A percentile compares a stretch with the other conserved stretches of the same genome.
Evolutionary conservation across 1,284 basidiomycete species (phyloP).

Genomic region (Pascua guehoae): DNA sequence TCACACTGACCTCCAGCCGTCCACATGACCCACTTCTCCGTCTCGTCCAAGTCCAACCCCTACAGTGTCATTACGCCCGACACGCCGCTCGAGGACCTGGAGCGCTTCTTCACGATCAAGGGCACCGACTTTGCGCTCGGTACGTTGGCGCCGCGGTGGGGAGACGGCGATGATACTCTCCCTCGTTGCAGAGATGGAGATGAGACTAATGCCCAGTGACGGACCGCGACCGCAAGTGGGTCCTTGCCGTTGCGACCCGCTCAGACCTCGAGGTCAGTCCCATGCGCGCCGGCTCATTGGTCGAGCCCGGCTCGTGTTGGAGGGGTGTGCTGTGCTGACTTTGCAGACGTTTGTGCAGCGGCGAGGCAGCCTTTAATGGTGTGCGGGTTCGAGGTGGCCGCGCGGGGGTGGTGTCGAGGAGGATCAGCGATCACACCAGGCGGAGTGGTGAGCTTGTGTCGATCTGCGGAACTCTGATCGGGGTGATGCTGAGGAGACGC

Average conservation of each 20-base stretch:
- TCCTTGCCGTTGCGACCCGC: slow-evolving; percentile 73
- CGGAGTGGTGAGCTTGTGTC: no score
- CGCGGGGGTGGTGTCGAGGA: no score
- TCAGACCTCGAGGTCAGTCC: slow-evolving; percentile 66
- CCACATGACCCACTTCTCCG: slow-evolving; percentile 73
- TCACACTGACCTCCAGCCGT: slow-evolving; percentile 46
- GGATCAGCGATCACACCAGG: no score
- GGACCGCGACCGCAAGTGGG: slow-evolving; percentile 75
- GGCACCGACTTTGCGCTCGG: slow-evolving; percentile 67
- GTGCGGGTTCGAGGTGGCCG: neutral
- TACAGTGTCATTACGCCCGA: slow-evolving; percentile 78
- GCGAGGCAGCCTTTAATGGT: slow-evolving; percentile 15
- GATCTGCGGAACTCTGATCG: no score
- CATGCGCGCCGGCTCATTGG: no score
- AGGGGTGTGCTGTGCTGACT: neutral
- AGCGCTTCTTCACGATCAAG: slow-evolving; percentile 65
- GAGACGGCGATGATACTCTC: neutral
- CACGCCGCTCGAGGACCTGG: slow-evolving; percentile 70
- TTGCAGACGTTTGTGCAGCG: slow-evolving; percentile 37
- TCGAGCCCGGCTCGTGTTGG: no score
- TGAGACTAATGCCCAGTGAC: slow-evolving; percentile 58
- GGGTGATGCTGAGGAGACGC: no score
- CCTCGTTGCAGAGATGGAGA: neutral
- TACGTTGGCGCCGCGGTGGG: slow-evolving; percentile 37
- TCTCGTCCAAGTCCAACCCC: slow-evolving; percentile 54